phyloP scores from a whole-genome alignment of 2,329 filamentous ascomycete genomes.

The Cercospora nicotianae region DNA sequence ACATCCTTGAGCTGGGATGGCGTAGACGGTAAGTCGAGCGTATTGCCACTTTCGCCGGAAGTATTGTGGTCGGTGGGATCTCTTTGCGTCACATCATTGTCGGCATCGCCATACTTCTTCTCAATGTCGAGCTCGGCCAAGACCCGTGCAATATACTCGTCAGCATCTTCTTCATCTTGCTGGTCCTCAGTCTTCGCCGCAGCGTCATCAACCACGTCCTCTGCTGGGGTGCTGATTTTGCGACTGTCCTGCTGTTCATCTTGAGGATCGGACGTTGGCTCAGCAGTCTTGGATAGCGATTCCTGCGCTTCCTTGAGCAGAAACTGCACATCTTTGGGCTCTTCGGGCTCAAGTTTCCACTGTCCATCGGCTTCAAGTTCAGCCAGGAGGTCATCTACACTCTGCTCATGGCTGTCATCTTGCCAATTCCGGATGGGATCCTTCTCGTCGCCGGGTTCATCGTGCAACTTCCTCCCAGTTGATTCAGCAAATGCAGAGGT shows the following conservation, averaged over 20 bases:
- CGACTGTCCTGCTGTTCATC: background rate
- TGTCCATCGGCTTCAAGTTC: constrained; percentile 44
- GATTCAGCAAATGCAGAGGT: background rate
- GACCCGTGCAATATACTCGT: constrained; percentile 49
- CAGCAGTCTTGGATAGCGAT: constrained; percentile 39
- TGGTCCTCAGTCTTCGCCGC: constrained; percentile 30
- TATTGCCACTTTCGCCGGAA: background rate
- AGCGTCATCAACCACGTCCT: constrained; percentile 5
- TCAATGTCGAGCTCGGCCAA: constrained; percentile 50
- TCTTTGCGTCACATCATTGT: constrained; percentile 17
- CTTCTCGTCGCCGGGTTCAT: constrained; percentile 26
- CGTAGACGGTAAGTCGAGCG: constrained; percentile 36
- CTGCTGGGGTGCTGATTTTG: constrained; percentile 4
- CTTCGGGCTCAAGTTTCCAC: constrained; percentile 44
- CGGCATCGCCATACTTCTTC: constrained; percentile 39
- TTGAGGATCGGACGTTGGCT: background rate
- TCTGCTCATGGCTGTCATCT: constrained; percentile 48
- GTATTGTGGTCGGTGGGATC: background rate
- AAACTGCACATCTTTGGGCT: constrained; percentile 44
- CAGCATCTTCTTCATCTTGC: constrained; percentile 43
- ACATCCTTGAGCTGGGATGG: constrained; percentile 32
- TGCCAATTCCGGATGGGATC: constrained; percentile 34
- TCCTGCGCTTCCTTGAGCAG: constrained; percentile 45
- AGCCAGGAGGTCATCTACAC: constrained; percentile 48
- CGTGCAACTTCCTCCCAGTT: constrained; percentile 15